Evolutionary conservation across 1,284 basidiomycete genomes (phyloP), one percentile per base, ranked within the genome.

Genomic region (Rhodotorula sp.): DNA sequence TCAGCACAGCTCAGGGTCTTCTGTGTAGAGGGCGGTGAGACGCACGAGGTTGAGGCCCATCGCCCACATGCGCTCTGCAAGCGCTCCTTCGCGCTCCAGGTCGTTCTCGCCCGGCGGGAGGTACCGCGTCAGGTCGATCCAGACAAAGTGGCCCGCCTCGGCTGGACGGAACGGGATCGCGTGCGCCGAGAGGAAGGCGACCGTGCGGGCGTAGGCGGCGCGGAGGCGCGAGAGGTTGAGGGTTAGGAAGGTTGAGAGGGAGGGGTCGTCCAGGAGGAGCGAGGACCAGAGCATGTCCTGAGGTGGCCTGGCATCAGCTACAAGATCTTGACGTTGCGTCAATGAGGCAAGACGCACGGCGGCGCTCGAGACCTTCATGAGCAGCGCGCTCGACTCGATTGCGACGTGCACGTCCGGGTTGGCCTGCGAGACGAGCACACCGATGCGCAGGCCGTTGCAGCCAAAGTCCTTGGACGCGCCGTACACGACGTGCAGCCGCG

Each of bases 391-490:
- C 17, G 68, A 23, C 34, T 64, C 50, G 10, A 73, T n/a, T 7
- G 66, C 71, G 0, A 27, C 44, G 13, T 83, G 77, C 21, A 83
- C 68, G 19, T 80, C 73, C 4, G 81, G 79, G 77, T 84, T 84
- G 67, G 81, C 75, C 64, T 82, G 83, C 7, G 79, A 79, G 57
- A 83, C 79, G 8, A 84, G 77, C 14, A 81, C 78, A 25, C 83
- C 83, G 53, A 83, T 74, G 2, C 82, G 79, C 23, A 76, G 77
- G 2, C 83, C 83, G 75, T 84, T 84, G 49, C 81, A 78, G 68
- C 83, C 83, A 72, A 84, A 84, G 73, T 84, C 83, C 72, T 84
- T 84, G n/a, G 44, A 49, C 52, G 66, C 58, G 9, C 71, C 78
- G 67, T 78, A 79, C 0, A 77, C 64, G 57, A 75, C 79, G 68